Evolutionary conservation across 176 grass and related monocot genomes (phyloP).

Genomic region (Triticum turgidum): DNA sequence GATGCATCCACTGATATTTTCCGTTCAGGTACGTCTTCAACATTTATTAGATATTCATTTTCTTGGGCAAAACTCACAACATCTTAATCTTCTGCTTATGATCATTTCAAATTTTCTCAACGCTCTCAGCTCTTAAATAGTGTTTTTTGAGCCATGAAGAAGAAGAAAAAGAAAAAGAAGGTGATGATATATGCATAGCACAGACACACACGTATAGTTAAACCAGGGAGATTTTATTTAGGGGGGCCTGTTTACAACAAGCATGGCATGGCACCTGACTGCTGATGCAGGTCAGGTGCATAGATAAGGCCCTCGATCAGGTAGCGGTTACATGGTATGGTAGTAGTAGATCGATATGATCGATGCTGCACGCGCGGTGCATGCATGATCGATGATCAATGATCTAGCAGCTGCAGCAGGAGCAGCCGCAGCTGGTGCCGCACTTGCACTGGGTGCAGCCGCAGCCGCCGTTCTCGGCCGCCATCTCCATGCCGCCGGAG

Average conservation of each 20-base stretch:
- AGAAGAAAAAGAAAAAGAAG: not conserved
- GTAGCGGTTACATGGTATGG: not conserved
- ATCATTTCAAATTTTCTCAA: too few relatives aligned
- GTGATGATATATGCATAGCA: not conserved
- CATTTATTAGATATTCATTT: too few relatives aligned
- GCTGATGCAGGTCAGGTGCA: not conserved
- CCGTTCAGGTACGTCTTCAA: too few relatives aligned
- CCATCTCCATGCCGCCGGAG: conserved; percentile 35
- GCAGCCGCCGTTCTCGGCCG: conserved; percentile 35
- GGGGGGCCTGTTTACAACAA: not conserved
- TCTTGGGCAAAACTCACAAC: too few relatives aligned
- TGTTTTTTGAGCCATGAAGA: not conserved
- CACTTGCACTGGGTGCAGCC: conserved; percentile 55
- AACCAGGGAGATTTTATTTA: not conserved
- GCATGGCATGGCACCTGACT: not conserved
- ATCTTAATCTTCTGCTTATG: too few relatives aligned
- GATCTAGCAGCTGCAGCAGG: conserved; percentile 36
- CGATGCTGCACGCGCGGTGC: not conserved
- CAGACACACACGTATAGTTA: not conserved
- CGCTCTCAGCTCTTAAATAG: not conserved
- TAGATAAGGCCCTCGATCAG: not conserved
- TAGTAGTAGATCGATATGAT: not conserved
- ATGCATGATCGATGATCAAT: not conserved
- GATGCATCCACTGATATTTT: too few relatives aligned
- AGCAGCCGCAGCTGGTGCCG: conserved; percentile 47